Evolutionary conservation across 2,329 filamentous ascomycete species (phyloP).

Genomic region (Geosmithia putterillii): DNA sequence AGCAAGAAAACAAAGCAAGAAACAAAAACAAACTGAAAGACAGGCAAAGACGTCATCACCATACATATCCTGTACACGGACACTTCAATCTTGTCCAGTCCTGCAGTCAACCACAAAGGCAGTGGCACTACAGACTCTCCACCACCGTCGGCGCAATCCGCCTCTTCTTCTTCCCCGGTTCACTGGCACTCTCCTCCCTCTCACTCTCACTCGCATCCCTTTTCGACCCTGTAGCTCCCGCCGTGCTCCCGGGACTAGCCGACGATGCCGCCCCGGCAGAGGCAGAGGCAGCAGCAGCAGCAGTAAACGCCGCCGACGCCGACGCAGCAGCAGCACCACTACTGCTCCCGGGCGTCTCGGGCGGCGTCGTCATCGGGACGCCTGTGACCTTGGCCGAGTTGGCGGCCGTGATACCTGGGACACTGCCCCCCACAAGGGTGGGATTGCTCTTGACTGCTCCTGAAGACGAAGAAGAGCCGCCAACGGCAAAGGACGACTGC

Average conservation of each 20-base stretch:
- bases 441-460: conserved; percentile 58
- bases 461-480: too few species aligned
- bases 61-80: too few species aligned
- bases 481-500: conserved; percentile 33
- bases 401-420: conserved; percentile 65
- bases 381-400: conserved; percentile 51
- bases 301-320: too few species aligned
- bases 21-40: background rate
- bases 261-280: conserved; percentile 85
- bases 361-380: conserved; percentile 76
- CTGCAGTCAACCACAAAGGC: background rate
- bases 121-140: conserved; percentile 6
- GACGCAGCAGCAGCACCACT: too few species aligned
- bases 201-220: conserved; percentile 45
- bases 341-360: conserved; percentile 60
- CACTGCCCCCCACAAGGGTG: conserved; percentile 61
- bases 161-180: conserved; percentile 61
- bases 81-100: too few species aligned
- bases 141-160: conserved; percentile 58
- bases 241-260: conserved; percentile 56
- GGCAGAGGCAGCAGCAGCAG: too few species aligned
- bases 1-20: too few species aligned
- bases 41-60: too few species aligned
- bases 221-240: too few species aligned
- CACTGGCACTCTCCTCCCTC: conserved; percentile 35